A percentile compares a stretch with the other conserved stretches of the same genome.
phyloP scores from a whole-genome alignment of 495 filamentous ascomycete genomes.

The Lasiosphaeriaceae sp. region DNA sequence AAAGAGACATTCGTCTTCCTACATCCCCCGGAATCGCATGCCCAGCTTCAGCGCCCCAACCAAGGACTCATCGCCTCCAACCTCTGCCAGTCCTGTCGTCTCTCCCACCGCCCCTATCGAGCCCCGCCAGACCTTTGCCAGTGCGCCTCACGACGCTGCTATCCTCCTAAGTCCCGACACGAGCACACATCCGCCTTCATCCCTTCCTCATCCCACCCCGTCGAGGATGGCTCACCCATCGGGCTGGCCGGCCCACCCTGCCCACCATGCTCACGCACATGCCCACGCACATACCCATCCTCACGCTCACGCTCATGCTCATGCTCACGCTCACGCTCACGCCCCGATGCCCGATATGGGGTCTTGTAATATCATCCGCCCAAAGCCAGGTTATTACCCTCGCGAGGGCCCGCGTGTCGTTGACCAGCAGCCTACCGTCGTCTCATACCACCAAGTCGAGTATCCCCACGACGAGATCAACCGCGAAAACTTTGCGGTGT shows the following conservation, averaged over 20 bases:
- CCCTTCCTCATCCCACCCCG: constrained; percentile 18
- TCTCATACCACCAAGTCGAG: constrained; percentile 34
- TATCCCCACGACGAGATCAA: constrained; percentile 35
- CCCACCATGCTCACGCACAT: too few relatives aligned
- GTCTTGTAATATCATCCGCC: constrained; percentile 39
- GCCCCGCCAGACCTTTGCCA: constrained; percentile 33
- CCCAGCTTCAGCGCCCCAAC: constrained; percentile 64
- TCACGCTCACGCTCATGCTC: too few relatives aligned
- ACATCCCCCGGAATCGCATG: constrained; percentile 85
- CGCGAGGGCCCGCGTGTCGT: constrained; percentile 29
- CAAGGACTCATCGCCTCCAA: constrained; percentile 24
- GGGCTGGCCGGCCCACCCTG: background rate
- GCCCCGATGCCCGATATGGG: constrained; percentile 34
- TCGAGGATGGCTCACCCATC: constrained; percentile 14
- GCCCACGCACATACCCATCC: background rate
- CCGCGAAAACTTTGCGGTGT: constrained; percentile 45
- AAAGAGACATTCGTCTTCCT: constrained; percentile 87
- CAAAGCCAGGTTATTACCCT: constrained; percentile 39
- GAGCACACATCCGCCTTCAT: constrained; percentile 23
- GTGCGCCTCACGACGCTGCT: constrained; percentile 45
- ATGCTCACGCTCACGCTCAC: too few relatives aligned
- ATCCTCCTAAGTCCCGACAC: constrained; percentile 43
- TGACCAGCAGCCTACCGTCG: constrained; percentile 29
- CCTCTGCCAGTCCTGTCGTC: constrained; percentile 17
- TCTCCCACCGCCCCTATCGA: constrained; percentile 29